Evolutionary conservation across 352 stramenopile genomes (phyloP), one percentile per base, ranked within the genome.

Genomic region (Plasmopara halstedii): DNA sequence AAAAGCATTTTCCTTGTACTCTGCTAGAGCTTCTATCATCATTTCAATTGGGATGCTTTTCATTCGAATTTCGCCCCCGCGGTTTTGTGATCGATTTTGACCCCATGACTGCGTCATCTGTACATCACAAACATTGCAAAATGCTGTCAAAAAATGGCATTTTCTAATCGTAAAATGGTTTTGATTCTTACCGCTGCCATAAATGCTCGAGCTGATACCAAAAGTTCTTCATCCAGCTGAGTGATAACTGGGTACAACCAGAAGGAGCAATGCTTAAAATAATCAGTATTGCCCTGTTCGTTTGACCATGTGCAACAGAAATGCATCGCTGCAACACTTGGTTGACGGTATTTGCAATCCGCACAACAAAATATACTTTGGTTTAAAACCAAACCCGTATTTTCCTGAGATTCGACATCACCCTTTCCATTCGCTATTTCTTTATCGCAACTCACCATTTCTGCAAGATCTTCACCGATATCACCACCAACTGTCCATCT

Each of bases 301-400:
- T 91, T 92, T 27, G 80, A 92, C 83, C 83, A 94, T 14, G 76
- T 85, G 46, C 83, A 94, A 45, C 83, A 94, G 38, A 94, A 94
- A 29, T 94, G 83, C 61, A 91, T 85, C 4, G 76, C 66, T 17
- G 80, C 78, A 17, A 92, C 69, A 48, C 83, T 88, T 10, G 68
- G 57, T 51, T 90, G 78, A 0, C 73, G 75, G 42, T 87, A 88
- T 47, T 79, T 82, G 56, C 83, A 94, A 47, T 94, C 83, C 6
- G 72, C 77, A 49, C 83, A 94, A 46, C 67, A 80, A 36, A 94
- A 94, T 20, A 86, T 67, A 42, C 79, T 83, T 33, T 79, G 57
- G 36, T 81, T 85, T 29, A 53, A 63, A 4, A 84, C 64, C 26
- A 87, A 55, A 0, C 76, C 76, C 0, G 53, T 77, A n/a, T 62